Conservation (phyloP, 2,329 filamentous ascomycete genomes). For the Penicillium italicum region DNA sequence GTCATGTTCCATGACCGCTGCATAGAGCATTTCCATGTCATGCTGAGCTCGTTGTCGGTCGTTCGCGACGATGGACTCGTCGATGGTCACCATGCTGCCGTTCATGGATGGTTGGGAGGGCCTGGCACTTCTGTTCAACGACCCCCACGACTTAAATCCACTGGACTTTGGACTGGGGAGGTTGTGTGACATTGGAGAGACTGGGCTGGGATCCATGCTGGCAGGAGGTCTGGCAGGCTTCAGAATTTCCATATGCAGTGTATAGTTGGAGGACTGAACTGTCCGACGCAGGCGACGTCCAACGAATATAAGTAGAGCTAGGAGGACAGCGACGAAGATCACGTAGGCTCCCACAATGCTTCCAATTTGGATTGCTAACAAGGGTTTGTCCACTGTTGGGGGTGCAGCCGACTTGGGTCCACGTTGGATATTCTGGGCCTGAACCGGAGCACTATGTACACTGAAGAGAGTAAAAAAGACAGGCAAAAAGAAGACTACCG, state of each 20-base stretch:
- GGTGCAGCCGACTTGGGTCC: conserved; percentile 35
- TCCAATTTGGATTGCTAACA: conserved; percentile 76
- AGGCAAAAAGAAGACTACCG: conserved; percentile 46
- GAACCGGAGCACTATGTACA: conserved; percentile 18
- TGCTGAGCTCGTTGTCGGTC: conserved; percentile 72
- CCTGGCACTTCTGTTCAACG: conserved; percentile 26
- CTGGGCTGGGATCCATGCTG: conserved; percentile 36
- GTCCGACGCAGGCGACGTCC: conserved; percentile 53
- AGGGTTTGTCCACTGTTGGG: conserved; percentile 54
- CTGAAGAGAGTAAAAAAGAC: conserved; percentile 56
- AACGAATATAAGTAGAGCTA: conserved; percentile 61
- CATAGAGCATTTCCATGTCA: conserved; percentile 87
- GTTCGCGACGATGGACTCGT: conserved; percentile 69
- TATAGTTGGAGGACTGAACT: conserved; percentile 51
- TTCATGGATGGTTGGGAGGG: conserved; percentile 46
- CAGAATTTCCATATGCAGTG: conserved; percentile 57
- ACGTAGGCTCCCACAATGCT: conserved; percentile 83
- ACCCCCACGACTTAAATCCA: conserved; percentile 39
- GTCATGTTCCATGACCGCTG: conserved; percentile 87
- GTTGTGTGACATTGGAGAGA: conserved; percentile 29
- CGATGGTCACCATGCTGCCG: conserved; percentile 67
- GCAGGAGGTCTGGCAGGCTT: conserved; percentile 37
- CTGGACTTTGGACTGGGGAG: conserved; percentile 39
- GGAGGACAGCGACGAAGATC: conserved; percentile 69
- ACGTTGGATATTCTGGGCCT: conserved; percentile 44